A percentile compares a stretch with the other conserved stretches of the same genome.
Evolutionary conservation across 139 green algal genomes (phyloP).

Genomic region (Bryopsis sp.): DNA sequence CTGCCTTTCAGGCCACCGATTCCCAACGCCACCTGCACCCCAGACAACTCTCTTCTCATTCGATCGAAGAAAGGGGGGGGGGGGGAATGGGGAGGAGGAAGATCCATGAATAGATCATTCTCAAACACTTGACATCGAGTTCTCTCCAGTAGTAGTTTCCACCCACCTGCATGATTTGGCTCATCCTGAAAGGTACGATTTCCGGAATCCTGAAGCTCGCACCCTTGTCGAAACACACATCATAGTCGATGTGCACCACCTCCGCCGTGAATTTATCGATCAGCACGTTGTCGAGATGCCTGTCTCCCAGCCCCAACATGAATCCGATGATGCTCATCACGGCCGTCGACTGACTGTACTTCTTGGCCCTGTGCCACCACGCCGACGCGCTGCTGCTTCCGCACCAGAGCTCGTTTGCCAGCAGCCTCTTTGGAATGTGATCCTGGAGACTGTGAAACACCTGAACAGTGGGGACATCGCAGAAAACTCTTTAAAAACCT

Average conservation of each 20-base stretch:
- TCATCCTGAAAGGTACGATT: slow-evolving; percentile 85
- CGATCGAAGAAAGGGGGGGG: no score
- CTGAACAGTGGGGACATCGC: no score
- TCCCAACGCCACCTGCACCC: not conserved
- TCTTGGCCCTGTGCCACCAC: slow-evolving; percentile 39
- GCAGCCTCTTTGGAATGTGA: slow-evolving; percentile 30
- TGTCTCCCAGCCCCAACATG: slow-evolving; percentile 80
- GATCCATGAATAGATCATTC: no score
- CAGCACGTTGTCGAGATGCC: slow-evolving; percentile 88
- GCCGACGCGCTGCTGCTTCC: slow-evolving; percentile 22
- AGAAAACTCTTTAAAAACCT: no score
- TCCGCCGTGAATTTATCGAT: slow-evolving; percentile 40
- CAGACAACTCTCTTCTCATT: not conserved
- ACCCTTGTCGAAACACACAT: slow-evolving; percentile 60
- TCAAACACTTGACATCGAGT: no score
- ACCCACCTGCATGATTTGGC: slow-evolving; percentile 41
- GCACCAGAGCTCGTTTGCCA: slow-evolving; percentile 52
- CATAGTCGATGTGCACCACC: slow-evolving; percentile 58
- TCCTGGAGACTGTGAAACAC: slow-evolving; percentile 25
- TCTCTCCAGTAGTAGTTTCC: no score
- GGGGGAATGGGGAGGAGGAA: no score
- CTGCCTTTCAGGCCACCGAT: slow-evolving; percentile 2
- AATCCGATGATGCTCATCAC: slow-evolving; percentile 69
- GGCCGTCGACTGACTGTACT: slow-evolving; percentile 13
- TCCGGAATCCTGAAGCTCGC: slow-evolving; percentile 66